phyloP scores from a whole-genome alignment of 2,329 filamentous ascomycete species.

The Aspergillus sergii region DNA sequence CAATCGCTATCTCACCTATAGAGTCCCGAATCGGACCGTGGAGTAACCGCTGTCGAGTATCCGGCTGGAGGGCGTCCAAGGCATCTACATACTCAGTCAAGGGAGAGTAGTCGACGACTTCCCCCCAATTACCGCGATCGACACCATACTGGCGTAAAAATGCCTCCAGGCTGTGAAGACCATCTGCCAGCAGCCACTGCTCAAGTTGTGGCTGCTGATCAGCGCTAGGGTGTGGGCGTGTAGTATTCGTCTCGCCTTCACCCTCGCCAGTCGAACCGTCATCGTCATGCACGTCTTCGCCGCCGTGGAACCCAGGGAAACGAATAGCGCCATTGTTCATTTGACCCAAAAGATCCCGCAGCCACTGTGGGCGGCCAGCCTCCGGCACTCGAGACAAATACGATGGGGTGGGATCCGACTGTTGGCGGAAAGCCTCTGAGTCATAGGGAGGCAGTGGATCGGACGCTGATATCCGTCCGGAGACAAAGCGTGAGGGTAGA shows the following conservation, averaged over 20 bases:
- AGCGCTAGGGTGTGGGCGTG: conserved; percentile 24
- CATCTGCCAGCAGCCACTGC: conserved; percentile 37
- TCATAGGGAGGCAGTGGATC: conserved; percentile 77
- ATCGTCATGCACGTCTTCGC: conserved; percentile 21
- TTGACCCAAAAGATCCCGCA: conserved; percentile 39
- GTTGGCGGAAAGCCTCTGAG: conserved; percentile 39
- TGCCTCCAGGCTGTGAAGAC: conserved; percentile 36
- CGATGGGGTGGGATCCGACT: conserved; percentile 36
- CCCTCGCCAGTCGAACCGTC: conserved; percentile 11
- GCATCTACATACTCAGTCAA: conserved; percentile 40
- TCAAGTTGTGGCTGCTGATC: conserved; percentile 33
- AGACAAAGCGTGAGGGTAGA: conserved; percentile 67
- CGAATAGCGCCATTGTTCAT: conserved; percentile 35
- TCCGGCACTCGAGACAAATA: conserved; percentile 37
- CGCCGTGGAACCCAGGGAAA: conserved; percentile 27
- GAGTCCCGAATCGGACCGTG: conserved; percentile 34
- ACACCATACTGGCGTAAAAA: conserved; percentile 44
- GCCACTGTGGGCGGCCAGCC: conserved; percentile 36
- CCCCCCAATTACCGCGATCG: conserved; percentile 46
- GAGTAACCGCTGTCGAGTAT: conserved; percentile 30
- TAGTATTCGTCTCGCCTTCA: conserved; percentile 17
- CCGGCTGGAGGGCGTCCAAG: conserved; percentile 30
- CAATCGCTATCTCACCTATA: conserved; percentile 39
- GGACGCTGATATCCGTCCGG: conserved; percentile 70
- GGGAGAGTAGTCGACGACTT: conserved; percentile 37